Evolutionary conservation across 176 grass and related monocot genomes (phyloP).

Genomic region (Aegilops sharonensis): DNA sequence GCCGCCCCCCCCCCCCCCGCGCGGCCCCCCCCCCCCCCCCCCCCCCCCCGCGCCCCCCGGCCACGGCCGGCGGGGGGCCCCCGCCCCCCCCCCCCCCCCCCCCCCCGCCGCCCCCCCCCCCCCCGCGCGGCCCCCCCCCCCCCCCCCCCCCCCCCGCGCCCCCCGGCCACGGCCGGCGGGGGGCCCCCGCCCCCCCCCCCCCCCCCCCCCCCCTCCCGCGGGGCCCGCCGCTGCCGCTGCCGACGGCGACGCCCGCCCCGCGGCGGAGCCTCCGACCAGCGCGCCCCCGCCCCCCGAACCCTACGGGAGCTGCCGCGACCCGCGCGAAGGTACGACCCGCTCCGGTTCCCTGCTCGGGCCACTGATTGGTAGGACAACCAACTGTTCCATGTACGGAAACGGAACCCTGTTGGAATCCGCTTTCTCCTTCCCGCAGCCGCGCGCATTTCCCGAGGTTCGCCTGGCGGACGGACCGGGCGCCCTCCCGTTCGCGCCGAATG

Average conservation of each 20-base stretch:
- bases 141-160: neutral
- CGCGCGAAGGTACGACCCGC: neutral
- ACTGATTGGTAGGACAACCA: neutral
- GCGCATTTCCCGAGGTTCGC: slow-evolving; percentile 1
- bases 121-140: neutral
- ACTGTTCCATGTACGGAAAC: neutral
- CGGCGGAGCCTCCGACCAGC: neutral
- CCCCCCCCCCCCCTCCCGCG: neutral
- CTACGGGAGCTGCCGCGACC: neutral
- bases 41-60: too few species aligned
- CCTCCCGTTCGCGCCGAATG: neutral
- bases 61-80: too few species aligned
- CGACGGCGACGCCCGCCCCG: neutral
- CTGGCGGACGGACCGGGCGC: neutral
- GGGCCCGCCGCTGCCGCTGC: neutral
- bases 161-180: too few species aligned
- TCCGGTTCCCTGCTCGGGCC: neutral
- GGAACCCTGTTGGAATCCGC: neutral
- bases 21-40: neutral
- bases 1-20: neutral
- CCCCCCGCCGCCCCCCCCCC: neutral
- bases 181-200: too few species aligned
- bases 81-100: neutral
- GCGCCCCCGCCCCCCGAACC: neutral
- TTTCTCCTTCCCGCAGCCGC: neutral